phyloP scores from a whole-genome alignment of 1,284 basidiomycete genomes.

The Leccinum pachyderme region DNA sequence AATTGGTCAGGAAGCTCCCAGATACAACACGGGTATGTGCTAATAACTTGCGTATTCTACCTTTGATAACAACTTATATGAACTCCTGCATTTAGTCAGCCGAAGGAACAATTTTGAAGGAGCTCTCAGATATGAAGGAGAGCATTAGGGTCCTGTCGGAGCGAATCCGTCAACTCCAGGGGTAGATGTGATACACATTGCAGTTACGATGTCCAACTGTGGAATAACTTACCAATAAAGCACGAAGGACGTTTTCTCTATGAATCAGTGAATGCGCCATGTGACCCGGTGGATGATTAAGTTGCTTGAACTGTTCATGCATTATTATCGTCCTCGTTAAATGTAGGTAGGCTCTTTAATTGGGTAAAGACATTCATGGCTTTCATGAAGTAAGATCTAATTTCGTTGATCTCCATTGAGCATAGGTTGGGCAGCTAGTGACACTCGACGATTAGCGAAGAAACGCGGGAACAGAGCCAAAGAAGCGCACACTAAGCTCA shows the following conservation, averaged over 20 bases:
- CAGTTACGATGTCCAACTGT: neutral
- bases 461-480: neutral
- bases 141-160: slow-evolving; percentile 57
- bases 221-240: slow-evolving; percentile 5
- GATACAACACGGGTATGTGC: slow-evolving; percentile 64
- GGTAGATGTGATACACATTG: slow-evolving; percentile 7
- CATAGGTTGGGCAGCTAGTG: slow-evolving; percentile 79
- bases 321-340: slow-evolving; percentile 1
- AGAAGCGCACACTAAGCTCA: slow-evolving; percentile 68
- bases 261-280: neutral
- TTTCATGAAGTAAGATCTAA: slow-evolving; percentile 84
- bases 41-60: slow-evolving; percentile 3
- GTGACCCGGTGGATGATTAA: no score
- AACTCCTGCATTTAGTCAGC: slow-evolving; percentile 52
- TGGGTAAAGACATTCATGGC: slow-evolving; percentile 68
- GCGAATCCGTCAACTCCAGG: slow-evolving; percentile 41
- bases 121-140: slow-evolving; percentile 58
- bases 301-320: slow-evolving; percentile 4
- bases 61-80: slow-evolving; percentile 3
- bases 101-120: slow-evolving; percentile 64
- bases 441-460: neutral
- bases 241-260: neutral
- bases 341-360: slow-evolving; percentile 36
- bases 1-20: slow-evolving; percentile 77
- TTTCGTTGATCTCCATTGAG: slow-evolving; percentile 90